A percentile compares a stretch with the other conserved stretches of the same genome.
Evolutionary conservation across 352 stramenopile species (phyloP).

Genomic region (Pythium aphanidermatum): DNA sequence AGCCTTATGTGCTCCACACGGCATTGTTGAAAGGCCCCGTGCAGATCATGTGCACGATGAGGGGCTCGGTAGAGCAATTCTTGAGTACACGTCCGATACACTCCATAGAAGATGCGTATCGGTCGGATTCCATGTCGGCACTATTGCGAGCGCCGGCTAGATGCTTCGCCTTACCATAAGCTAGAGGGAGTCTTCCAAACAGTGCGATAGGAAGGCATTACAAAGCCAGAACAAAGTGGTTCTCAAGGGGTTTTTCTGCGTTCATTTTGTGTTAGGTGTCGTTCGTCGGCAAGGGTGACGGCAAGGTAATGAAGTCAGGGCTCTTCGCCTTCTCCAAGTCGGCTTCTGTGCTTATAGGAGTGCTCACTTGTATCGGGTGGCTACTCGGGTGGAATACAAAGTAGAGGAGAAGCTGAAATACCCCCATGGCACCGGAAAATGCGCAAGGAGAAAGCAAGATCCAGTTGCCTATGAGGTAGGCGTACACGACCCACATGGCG

Average conservation of each 20-base stretch:
- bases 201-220: too few relatives aligned
- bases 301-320: neutral
- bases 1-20: constrained; percentile 39
- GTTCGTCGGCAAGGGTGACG: too few relatives aligned
- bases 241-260: too few relatives aligned
- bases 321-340: neutral
- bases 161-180: constrained; percentile 20
- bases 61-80: constrained; percentile 21
- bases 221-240: too few relatives aligned
- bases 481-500: constrained; percentile 39
- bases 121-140: constrained; percentile 34
- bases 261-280: too few relatives aligned
- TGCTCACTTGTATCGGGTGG: too few relatives aligned
- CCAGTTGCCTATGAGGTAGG: constrained; percentile 26
- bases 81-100: constrained; percentile 16
- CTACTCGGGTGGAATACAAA: constrained; percentile 35
- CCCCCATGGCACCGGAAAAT: constrained; percentile 24
- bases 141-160: constrained; percentile 26
- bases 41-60: constrained; percentile 44
- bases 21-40: constrained; percentile 39
- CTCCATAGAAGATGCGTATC: constrained; percentile 51
- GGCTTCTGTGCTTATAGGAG: neutral
- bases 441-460: constrained; percentile 43
- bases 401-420: constrained; percentile 28
- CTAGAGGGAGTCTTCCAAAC: too few relatives aligned